A percentile compares a stretch with the other conserved stretches of the same genome.
phyloP scores from a whole-genome alignment of 192 early-diverging fungal species.

The Dissophora globulifera region DNA sequence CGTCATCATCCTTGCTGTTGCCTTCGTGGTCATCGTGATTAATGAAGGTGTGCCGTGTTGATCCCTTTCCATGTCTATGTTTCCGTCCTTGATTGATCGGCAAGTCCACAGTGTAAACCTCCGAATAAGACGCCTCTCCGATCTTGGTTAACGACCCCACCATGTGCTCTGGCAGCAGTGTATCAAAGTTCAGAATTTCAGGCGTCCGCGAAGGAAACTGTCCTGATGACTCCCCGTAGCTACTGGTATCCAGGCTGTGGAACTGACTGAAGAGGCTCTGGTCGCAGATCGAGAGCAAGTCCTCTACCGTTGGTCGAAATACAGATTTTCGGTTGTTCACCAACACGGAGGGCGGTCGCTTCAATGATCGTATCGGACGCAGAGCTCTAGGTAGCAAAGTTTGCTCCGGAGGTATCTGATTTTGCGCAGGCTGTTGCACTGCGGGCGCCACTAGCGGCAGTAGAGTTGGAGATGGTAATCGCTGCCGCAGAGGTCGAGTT shows the following conservation, averaged over 20 bases:
- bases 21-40: too few species aligned
- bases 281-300: conserved; percentile 36
- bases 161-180: conserved; percentile 24
- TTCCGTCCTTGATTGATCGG: conserved; percentile 7
- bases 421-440: neutral
- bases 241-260: neutral
- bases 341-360: conserved; percentile 21
- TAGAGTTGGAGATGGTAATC: neutral
- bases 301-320: conserved; percentile 26
- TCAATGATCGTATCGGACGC: conserved; percentile 19
- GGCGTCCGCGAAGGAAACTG: neutral
- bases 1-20: neutral
- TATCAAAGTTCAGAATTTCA: conserved; percentile 35
- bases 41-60: neutral
- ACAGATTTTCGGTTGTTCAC: conserved; percentile 9
- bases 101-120: conserved; percentile 71
- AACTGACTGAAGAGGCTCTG: conserved; percentile 45
- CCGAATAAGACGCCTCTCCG: conserved; percentile 88
- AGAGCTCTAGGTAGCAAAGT: neutral
- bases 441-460: too few species aligned
- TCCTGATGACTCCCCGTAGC: neutral
- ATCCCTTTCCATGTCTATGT: neutral
- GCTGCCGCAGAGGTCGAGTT: neutral
- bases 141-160: conserved; percentile 64
- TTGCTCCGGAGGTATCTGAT: neutral